Evolutionary conservation across 148 eudicot species (phyloP), one percentile per base, ranked within the genome.

Genomic region (Vaccinium corymbosum): DNA sequence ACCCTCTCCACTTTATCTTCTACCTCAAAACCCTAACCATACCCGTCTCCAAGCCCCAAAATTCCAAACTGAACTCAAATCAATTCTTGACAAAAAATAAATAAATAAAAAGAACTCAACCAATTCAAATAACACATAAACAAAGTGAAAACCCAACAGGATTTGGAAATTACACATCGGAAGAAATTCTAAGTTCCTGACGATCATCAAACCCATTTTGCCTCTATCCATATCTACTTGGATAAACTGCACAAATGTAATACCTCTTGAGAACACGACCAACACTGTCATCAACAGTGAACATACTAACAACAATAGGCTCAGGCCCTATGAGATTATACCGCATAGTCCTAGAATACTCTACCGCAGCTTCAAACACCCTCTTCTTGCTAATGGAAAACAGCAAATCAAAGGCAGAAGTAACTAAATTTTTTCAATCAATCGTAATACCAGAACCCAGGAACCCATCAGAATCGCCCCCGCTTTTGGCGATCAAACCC

Each of bases 301-400:
- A 90, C 56, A 91, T 79, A 8, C 93, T 92, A 79, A 91, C 83
- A 4, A 89, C 89, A 83, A 91, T 86, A 85, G 90, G 93, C 86
- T 91, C 93, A 0, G 93, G 93, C 19, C 90, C 90, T 56, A 91
- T 86, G 76, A 87, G 90, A 81, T 91, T 88, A 57, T 89, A 85
- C 48, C 93, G 92, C 89, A 88, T 88, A 25, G 86, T 90, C 89
- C 83, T 91, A 1, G 93, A 91, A 85, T 91, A 91, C 89, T 91
- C 93, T 9, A 91, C 90, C 7, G 90, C 93, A 4, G 92, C 93
- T 84, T 91, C 92, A n/a, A 91, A 88, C 1, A 90, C 92, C 62
- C 90, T 52, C 86, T 91, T 91, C 1, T 89, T 88, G 70, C 89
- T 86, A 4, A 80, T 70, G 0, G 92, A 89, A 81, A 91, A 91